Evolutionary conservation across 441 rosid genomes (phyloP), one percentile per base, ranked within the genome.

Genomic region (Corymbia citriodora): DNA sequence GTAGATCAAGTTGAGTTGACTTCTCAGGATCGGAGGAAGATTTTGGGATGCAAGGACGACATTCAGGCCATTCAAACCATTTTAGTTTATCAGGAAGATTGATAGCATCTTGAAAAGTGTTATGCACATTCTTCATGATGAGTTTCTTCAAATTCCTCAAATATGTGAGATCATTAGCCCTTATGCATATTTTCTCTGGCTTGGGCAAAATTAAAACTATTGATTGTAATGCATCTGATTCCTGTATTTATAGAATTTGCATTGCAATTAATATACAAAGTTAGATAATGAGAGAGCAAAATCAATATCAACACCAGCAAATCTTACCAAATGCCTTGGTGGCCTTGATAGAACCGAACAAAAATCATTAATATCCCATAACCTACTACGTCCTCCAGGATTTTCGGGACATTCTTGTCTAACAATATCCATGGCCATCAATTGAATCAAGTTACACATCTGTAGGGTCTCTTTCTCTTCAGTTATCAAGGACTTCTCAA

Each of bases 41-140:
- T 33, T 33, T 0, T 10, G 2, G 1, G 40, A 36, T 10, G 14
- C 14, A 5, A 18, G 49, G 49, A 16, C 0, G 1, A 16, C 49
- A 72, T 18, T 72, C 45, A 31, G 79, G 79, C 45, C 79, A 70
- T 65, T 65, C 74, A 65, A 65, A 65, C 74, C 74, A 65, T 17
- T 18, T 68, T 68, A 68, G 23, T 4, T 31, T 40, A 68, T 4
- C 17, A 68, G 79, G 79, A 31, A 68, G 79, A 31, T 18, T 4
- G 7, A 68, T 31, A 1, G 82, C 4, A 10, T 11, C 49, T 36
- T 36, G 49, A 1, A 31, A 19, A 31, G 48, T 18, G 49, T 10
- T 36, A 18, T 72, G 27, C 25, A 33, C 82, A 72, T 72, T 18
- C 21, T 9, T 36, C 82, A 72, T 36, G 82, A 72, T 33, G 82